These are phyloP conservation scores for Yamadazyma pseudoaaseri DNA, from an alignment of 1,139 yeast genomes.

Conservation along the genomic window DNA sequence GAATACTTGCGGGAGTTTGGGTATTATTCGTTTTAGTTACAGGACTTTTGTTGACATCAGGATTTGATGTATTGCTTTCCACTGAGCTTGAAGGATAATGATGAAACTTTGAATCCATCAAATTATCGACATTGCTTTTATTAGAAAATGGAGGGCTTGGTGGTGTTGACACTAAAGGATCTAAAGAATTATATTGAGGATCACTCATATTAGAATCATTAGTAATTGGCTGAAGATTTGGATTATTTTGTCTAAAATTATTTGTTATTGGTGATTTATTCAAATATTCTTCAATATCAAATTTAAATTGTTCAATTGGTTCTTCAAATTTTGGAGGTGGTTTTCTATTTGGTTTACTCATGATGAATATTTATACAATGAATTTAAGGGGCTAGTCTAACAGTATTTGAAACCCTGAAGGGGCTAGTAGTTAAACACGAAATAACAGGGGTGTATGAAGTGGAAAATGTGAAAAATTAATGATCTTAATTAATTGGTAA, in stretches of 20 bases:
- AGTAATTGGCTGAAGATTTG: constrained; percentile 24
- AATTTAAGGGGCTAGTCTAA: no score
- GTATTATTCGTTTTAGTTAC: not conserved
- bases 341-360: constrained; percentile 10
- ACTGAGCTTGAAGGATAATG: constrained; percentile 7
- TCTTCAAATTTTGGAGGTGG: constrained; percentile 13
- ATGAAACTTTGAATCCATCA: constrained; percentile 2
- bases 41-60: not conserved
- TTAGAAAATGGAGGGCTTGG: constrained; percentile 10
- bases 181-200: constrained; percentile 13
- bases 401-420: no score
- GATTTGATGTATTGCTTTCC: constrained; percentile 4
- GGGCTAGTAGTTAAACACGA: no score
- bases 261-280: constrained; percentile 23
- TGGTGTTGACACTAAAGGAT: constrained; percentile 12
- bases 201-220: constrained; percentile 10
- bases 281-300: constrained; percentile 22
- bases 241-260: constrained; percentile 24
- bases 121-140: constrained; percentile 2
- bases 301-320: constrained; percentile 7
- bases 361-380: constrained; percentile 1
- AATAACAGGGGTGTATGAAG: no score
- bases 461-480: no score
- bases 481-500: no score
- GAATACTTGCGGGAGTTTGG: not conserved